Conservation (phyloP, 2,329 filamentous ascomycete species). For the Zopfia rhizophila region DNA sequence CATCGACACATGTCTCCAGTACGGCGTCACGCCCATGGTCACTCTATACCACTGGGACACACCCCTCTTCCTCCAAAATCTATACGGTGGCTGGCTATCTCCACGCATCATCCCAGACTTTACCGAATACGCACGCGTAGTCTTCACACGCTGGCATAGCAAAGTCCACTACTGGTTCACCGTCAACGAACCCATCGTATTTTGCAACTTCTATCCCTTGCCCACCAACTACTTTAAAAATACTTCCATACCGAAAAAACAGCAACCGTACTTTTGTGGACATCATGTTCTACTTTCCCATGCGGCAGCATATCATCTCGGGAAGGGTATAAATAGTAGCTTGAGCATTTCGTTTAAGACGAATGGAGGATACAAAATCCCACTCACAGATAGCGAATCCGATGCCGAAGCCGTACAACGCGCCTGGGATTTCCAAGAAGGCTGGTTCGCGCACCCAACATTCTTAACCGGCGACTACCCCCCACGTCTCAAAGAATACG, state of each 20-base stretch:
- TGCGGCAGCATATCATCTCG: conserved; percentile 52
- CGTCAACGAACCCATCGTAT: conserved; percentile 54
- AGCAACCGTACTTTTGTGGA: conserved; percentile 49
- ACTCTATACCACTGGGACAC: conserved; percentile 59
- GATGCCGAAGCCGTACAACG: conserved; percentile 48
- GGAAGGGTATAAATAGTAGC: conserved; percentile 54
- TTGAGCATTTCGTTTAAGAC: conserved; percentile 51
- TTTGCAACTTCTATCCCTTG: conserved; percentile 41
- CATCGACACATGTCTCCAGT: conserved; percentile 55
- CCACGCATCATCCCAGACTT: conserved; percentile 48
- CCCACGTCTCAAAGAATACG: conserved; percentile 47
- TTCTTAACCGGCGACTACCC: conserved; percentile 60
- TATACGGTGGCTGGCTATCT: conserved; percentile 53
- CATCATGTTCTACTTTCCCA: conserved; percentile 52
- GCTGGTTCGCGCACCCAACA: conserved; percentile 57
- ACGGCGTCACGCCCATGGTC: conserved; percentile 57
- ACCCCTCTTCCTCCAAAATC: conserved; percentile 48
- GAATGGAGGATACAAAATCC: conserved; percentile 51
- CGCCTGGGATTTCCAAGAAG: conserved; percentile 52
- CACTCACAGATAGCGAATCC: conserved; percentile 44
- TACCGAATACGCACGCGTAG: conserved; percentile 52
- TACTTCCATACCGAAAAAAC: conserved; percentile 43
- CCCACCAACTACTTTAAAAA: conserved; percentile 51
- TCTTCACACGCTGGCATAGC: conserved; percentile 51
- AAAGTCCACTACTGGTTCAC: conserved; percentile 55